Evolutionary conservation across 805 yeast species (phyloP).

Genomic region (Debaryomyces hansenii): DNA sequence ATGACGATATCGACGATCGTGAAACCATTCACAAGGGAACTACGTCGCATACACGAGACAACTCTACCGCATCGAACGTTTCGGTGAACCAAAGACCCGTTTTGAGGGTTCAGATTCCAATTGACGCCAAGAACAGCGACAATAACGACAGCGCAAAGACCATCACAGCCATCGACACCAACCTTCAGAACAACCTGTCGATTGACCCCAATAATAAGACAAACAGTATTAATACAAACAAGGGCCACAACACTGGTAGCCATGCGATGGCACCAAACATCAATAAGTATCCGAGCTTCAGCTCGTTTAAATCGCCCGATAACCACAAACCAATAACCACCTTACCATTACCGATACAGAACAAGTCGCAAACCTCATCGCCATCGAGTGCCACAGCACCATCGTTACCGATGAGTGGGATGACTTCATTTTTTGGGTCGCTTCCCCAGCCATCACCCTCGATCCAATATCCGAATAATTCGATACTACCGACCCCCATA

Average conservation of each 20-base stretch:
- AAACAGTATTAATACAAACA: not conserved
- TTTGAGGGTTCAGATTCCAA: conserved; percentile 65
- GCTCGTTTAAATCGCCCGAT: conserved; percentile 31
- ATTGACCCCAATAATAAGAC: conserved; percentile 1
- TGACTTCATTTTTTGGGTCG: conserved; percentile 21
- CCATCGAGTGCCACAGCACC: conserved; percentile 43
- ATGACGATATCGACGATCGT: conserved; percentile 15
- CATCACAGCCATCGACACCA: conserved; percentile 42
- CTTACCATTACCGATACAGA: conserved; percentile 34
- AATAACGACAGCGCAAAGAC: conserved; percentile 42
- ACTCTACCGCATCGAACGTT: not conserved
- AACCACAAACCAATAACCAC: conserved; percentile 27
- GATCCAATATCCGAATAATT: conserved; percentile 20
- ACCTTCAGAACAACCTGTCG: not conserved
- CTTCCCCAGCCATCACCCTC: conserved; percentile 25
- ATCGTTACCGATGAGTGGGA: conserved; percentile 26
- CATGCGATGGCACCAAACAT: conserved; percentile 6
- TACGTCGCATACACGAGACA: not conserved
- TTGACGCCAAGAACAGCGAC: conserved; percentile 35
- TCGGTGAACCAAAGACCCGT: conserved; percentile 47
- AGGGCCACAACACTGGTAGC: not conserved
- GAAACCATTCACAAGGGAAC: not conserved
- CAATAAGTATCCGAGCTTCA: conserved; percentile 18
- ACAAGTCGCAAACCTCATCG: conserved; percentile 41
- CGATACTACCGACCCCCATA: conserved; percentile 32